A percentile compares a stretch with the other conserved stretches of the same genome.
Evolutionary conservation across 257 asterid species (phyloP).

Genomic region (Thymus mandschuricus): DNA sequence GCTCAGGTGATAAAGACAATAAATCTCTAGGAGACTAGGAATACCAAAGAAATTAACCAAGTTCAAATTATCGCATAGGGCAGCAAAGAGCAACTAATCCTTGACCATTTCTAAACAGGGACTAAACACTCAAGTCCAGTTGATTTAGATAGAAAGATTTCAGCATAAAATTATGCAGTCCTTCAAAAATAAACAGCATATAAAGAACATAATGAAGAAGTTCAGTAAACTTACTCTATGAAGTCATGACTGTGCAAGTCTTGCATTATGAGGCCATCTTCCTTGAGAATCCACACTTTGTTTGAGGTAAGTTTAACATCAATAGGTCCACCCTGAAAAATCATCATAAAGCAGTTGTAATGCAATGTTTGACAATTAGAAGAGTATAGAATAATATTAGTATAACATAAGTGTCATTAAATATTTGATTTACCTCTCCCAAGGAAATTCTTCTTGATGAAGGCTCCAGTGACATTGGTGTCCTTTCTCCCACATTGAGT

Average conservation of each 20-base stretch:
- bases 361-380: conserved; percentile 11
- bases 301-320: conserved; percentile 73
- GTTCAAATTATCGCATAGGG: conserved; percentile 23
- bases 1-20: conserved; percentile 17
- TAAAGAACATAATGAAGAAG: conserved; percentile 12
- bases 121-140: neutral
- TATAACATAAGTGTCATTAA: conserved; percentile 21
- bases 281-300: conserved; percentile 82
- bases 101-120: conserved; percentile 22
- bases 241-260: conserved; percentile 47
- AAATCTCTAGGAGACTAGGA: conserved; percentile 21
- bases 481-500: conserved; percentile 59
- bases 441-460: conserved; percentile 48
- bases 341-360: conserved; percentile 35
- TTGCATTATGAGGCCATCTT: conserved; percentile 68
- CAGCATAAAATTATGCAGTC: conserved; percentile 2
- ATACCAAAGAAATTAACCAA: conserved; percentile 13
- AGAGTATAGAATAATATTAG: conserved; percentile 7
- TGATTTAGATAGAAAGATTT: conserved; percentile 17
- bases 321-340: conserved; percentile 60
- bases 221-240: conserved; percentile 54
- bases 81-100: conserved; percentile 20
- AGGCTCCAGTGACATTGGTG: conserved; percentile 57
- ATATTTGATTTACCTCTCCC: conserved; percentile 56
- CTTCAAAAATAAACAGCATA: conserved; percentile 6